A percentile compares a stretch with the other conserved stretches of the same genome.
Evolutionary conservation across 352 stramenopile genomes (phyloP).

Genomic region (Phytopythium sindhum): DNA sequence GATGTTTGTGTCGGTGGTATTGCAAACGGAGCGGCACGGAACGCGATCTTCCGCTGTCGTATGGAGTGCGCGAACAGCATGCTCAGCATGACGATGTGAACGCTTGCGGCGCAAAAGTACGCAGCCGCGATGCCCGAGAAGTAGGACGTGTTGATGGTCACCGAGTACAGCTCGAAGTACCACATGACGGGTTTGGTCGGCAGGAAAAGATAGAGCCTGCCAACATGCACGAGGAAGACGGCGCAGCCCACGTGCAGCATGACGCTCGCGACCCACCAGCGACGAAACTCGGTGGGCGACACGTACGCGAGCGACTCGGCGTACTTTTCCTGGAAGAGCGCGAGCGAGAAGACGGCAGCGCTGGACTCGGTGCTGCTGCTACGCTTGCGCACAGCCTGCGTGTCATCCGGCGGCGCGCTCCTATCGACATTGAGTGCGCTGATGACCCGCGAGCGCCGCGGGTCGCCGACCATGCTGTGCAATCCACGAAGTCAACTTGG

Average conservation of each 20-base stretch:
- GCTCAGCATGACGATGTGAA: conserved; percentile 10
- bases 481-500: not conserved
- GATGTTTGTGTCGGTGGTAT: not conserved
- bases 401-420: not conserved
- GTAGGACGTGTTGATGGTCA: conserved; percentile 18
- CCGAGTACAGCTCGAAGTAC: conserved; percentile 14
- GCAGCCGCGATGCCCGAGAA: conserved; percentile 12
- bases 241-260: conserved; percentile 11
- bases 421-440: not conserved
- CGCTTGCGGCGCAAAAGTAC: conserved; percentile 8
- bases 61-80: conserved; percentile 14
- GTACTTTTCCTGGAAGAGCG: conserved; percentile 11
- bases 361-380: not conserved
- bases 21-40: conserved; percentile 1
- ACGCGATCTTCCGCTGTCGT: conserved; percentile 4
- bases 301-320: conserved; percentile 10
- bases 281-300: conserved; percentile 5
- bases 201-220: conserved; percentile 9
- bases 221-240: conserved; percentile 9
- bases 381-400: not conserved
- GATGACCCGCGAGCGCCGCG: conserved; percentile 1
- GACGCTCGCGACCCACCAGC: conserved; percentile 14
- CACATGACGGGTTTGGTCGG: conserved; percentile 12
- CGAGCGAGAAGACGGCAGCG: conserved; percentile 1
- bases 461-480: not conserved